Evolutionary conservation across 2,329 filamentous ascomycete genomes (phyloP).

Genomic region (Arachnomyces sp.): DNA sequence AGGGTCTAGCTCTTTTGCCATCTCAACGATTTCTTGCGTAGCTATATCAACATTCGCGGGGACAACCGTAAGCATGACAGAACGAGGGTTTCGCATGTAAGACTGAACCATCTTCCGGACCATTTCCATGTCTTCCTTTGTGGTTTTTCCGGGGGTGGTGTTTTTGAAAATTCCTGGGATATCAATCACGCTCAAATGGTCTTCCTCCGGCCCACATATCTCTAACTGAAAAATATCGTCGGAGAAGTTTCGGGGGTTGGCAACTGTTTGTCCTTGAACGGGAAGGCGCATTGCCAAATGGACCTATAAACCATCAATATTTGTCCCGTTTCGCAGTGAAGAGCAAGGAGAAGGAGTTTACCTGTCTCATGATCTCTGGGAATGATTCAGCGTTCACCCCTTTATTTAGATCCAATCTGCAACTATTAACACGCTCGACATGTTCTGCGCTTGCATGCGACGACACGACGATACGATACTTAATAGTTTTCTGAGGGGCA

Average conservation of each 20-base stretch:
- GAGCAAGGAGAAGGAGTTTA: constrained; percentile 6
- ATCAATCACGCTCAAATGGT: constrained; percentile 39
- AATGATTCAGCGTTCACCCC: constrained; percentile 18
- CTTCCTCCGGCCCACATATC: constrained; percentile 34
- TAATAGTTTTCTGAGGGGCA: constrained; percentile 14
- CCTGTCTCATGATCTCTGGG: constrained; percentile 19
- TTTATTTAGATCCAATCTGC: constrained; percentile 17
- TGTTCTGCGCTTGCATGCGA: constrained; percentile 15
- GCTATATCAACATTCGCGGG: constrained; percentile 39
- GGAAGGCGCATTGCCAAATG: constrained; percentile 21
- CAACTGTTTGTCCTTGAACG: constrained; percentile 7
- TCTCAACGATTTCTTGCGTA: constrained; percentile 39
- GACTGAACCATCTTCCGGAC: constrained; percentile 32
- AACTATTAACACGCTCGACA: constrained; percentile 16
- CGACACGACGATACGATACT: constrained; percentile 32
- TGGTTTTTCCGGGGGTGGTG: constrained; percentile 26
- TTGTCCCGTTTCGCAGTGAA: neutral
- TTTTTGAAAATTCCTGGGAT: constrained; percentile 41
- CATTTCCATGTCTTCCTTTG: constrained; percentile 29
- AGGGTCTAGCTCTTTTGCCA: constrained; percentile 31
- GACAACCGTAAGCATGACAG: constrained; percentile 38
- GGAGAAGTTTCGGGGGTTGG: constrained; percentile 20
- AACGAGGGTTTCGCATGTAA: constrained; percentile 35
- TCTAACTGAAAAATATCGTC: constrained; percentile 37
- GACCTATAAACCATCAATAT: constrained; percentile 12